Conservation (phyloP, 345 rosid genomes). For the Stellera chamaejasme region DNA sequence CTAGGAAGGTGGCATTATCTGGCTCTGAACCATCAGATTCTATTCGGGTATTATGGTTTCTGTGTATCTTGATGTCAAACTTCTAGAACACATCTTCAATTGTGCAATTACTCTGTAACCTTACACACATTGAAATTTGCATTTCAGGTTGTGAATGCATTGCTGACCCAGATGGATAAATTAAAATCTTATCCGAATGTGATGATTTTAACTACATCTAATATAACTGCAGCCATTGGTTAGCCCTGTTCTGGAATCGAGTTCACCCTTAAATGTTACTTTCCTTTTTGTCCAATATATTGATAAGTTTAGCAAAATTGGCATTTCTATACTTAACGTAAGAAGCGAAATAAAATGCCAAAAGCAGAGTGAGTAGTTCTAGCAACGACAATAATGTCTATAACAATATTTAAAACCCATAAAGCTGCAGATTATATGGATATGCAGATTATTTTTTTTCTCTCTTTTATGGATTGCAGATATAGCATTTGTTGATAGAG, state of each 20-base stretch:
- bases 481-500: slow-evolving; percentile 93
- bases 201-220: slow-evolving; percentile 86
- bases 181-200: slow-evolving; percentile 88
- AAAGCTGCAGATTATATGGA: not conserved
- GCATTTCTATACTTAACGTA: too few species aligned
- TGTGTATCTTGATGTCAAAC: not conserved
- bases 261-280: too few species aligned
- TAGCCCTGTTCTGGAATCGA: slow-evolving; percentile 19
- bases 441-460: not conserved
- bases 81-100: not conserved
- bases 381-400: not conserved
- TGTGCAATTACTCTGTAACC: not conserved
- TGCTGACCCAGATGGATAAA: slow-evolving; percentile 97
- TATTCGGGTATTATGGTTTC: slow-evolving; percentile 52
- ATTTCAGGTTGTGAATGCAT: slow-evolving; percentile 90
- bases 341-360: too few species aligned
- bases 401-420: not conserved
- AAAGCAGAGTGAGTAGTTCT: too few species aligned
- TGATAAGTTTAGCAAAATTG: too few species aligned
- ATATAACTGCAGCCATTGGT: slow-evolving; percentile 99
- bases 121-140: slow-evolving; percentile 13
- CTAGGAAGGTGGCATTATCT: slow-evolving; percentile 92
- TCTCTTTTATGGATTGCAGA: slow-evolving; percentile 38
- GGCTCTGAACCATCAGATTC: slow-evolving; percentile 99
- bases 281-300: too few species aligned